A percentile compares a stretch with the other conserved stretches of the same genome.
Conservation (phyloP, 2,329 filamentous ascomycete genomes). For the Cryphonectria japonica region DNA sequence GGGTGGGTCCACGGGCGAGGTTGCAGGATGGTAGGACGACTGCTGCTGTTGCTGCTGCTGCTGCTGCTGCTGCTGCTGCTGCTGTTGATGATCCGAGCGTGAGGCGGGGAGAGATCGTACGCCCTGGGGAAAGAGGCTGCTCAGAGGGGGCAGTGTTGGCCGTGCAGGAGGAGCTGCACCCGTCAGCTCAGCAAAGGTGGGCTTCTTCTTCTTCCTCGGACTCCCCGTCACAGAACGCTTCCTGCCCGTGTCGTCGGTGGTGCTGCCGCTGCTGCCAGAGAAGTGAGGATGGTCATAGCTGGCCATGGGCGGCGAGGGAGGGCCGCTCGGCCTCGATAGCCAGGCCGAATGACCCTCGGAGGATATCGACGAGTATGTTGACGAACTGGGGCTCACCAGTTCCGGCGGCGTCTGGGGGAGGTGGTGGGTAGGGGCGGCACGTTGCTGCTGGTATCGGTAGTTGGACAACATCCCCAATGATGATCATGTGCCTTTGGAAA, state of each 20-base stretch:
- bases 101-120: conserved; percentile 51
- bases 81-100: conserved; percentile 41
- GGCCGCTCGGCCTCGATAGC: conserved; percentile 43
- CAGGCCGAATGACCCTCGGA: conserved; percentile 49
- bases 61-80: too few relatives aligned
- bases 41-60: conserved; percentile 32
- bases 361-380: conserved; percentile 49
- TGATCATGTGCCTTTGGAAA: conserved; percentile 32
- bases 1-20: conserved; percentile 54
- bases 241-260: conserved; percentile 48
- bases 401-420: conserved; percentile 59
- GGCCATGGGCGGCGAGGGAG: conserved; percentile 61
- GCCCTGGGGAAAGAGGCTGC: conserved; percentile 57
- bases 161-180: conserved; percentile 35
- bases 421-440: conserved; percentile 39
- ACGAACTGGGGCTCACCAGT: conserved; percentile 55
- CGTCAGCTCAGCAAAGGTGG: conserved; percentile 22
- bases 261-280: conserved; percentile 46
- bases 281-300: conserved; percentile 54
- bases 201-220: conserved; percentile 39
- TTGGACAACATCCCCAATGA: conserved; percentile 61
- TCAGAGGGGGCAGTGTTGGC: conserved; percentile 59
- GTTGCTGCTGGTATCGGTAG: conserved; percentile 54
- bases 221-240: conserved; percentile 43
- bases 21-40: conserved; percentile 43